phyloP scores from a whole-genome alignment of 2,329 filamentous ascomycete genomes.

The Lasiodiplodia theobromae region DNA sequence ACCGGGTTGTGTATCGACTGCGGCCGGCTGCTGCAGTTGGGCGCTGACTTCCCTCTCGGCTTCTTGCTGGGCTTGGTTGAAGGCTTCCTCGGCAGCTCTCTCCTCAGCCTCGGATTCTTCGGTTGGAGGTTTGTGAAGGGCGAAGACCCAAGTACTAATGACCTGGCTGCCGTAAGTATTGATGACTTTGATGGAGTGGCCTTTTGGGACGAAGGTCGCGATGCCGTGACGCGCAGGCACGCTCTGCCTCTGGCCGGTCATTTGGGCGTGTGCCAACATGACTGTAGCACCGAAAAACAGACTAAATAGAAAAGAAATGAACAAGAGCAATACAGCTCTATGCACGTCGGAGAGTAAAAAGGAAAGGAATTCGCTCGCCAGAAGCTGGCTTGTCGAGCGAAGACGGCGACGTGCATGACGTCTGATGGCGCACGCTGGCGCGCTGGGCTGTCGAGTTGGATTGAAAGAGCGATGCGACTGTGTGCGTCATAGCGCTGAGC shows the following conservation, averaged over 20 bases:
- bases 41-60: constrained; percentile 34
- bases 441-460: constrained; percentile 5
- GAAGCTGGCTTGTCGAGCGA: constrained; percentile 1
- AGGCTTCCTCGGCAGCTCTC: constrained; percentile 34
- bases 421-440: constrained; percentile 18
- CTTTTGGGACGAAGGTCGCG: constrained; percentile 58
- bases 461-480: neutral
- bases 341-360: neutral
- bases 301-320: neutral
- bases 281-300: neutral
- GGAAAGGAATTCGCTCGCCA: neutral
- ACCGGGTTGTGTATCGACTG: neutral
- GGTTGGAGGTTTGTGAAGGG: constrained; percentile 50
- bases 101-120: constrained; percentile 43
- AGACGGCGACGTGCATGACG: constrained; percentile 23
- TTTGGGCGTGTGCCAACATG: constrained; percentile 33
- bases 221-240: constrained; percentile 59
- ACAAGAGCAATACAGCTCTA: neutral
- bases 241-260: constrained; percentile 52
- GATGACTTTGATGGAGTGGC: constrained; percentile 58
- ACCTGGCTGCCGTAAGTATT: constrained; percentile 60
- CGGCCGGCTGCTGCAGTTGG: constrained; percentile 33
- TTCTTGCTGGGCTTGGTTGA: constrained; percentile 31
- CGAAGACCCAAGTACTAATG: constrained; percentile 59
- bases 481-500: constrained; percentile 14